These are phyloP conservation scores for Hymenoscyphus linearis DNA, from an alignment of 2,329 filamentous ascomycete species.

Conservation along the genomic window DNA sequence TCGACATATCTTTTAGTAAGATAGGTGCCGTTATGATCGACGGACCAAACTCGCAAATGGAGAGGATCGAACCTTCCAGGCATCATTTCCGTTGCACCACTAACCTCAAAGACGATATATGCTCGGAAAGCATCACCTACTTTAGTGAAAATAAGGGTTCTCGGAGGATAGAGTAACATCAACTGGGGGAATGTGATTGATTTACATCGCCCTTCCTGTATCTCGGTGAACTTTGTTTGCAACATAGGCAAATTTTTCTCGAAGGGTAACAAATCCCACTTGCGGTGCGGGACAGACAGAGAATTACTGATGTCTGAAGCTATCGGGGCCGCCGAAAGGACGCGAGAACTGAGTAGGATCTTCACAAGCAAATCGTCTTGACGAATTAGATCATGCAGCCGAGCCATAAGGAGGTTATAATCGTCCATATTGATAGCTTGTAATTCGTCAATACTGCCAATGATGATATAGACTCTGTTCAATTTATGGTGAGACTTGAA, in stretches of 20 bases:
- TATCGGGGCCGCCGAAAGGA: neutral
- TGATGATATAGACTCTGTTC: neutral
- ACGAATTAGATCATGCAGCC: neutral
- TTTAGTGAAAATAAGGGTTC: neutral
- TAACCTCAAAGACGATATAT: neutral
- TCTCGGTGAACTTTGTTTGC: neutral
- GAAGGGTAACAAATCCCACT: neutral
- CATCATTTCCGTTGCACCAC: neutral
- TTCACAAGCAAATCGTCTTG: neutral
- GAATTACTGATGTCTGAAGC: neutral
- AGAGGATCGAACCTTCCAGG: neutral
- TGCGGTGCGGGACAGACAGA: neutral
- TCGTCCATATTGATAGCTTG: neutral
- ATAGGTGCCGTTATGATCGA: neutral
- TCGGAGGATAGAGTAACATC: neutral
- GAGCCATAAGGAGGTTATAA: neutral
- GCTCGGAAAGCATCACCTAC: neutral
- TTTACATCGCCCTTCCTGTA: neutral
- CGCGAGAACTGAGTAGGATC: neutral
- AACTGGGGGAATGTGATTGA: neutral
- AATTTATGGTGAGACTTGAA: neutral
- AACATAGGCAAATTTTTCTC: neutral
- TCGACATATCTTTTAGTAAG: neutral
- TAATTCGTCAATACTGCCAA: slow-evolving; percentile 3
- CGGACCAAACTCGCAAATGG: neutral